Conservation (phyloP, 169 alveolate genomes). For the Cystoisospora suis region DNA sequence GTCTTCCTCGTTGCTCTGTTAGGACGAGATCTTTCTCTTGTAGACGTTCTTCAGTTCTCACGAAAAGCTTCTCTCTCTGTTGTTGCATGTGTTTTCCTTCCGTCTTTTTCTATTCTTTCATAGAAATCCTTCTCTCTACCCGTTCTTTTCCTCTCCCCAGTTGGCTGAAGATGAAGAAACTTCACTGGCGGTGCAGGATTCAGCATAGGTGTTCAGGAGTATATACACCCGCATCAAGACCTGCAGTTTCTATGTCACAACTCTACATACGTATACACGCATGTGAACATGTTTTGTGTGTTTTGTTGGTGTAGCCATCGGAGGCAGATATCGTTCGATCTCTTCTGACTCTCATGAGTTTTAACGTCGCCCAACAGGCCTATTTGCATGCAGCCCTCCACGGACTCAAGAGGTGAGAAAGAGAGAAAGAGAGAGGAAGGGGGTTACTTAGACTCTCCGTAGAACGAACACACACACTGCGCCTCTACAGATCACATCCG, state of each 20-base stretch:
- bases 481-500: not conserved
- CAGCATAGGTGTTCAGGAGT: not conserved
- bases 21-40: too few species aligned
- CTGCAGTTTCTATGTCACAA: not conserved
- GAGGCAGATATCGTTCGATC: conserved; percentile 51
- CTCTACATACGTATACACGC: too few species aligned
- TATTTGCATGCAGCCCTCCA: conserved; percentile 55
- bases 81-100: too few species aligned
- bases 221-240: not conserved
- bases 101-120: too few species aligned
- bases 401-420: conserved; percentile 36
- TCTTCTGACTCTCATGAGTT: conserved; percentile 61
- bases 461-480: not conserved
- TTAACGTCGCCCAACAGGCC: conserved; percentile 67
- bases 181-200: too few species aligned
- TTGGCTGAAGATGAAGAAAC: too few species aligned
- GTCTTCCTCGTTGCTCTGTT: too few species aligned
- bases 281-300: too few species aligned
- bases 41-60: too few species aligned
- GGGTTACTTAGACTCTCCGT: not conserved
- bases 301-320: conserved; percentile 16
- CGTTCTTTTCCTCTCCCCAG: too few species aligned
- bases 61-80: too few species aligned
- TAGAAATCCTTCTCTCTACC: too few species aligned
- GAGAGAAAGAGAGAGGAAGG: not conserved